Evolutionary conservation across 768 basidiomycete species (phyloP).

Genomic region (Dendrothele bispora): DNA sequence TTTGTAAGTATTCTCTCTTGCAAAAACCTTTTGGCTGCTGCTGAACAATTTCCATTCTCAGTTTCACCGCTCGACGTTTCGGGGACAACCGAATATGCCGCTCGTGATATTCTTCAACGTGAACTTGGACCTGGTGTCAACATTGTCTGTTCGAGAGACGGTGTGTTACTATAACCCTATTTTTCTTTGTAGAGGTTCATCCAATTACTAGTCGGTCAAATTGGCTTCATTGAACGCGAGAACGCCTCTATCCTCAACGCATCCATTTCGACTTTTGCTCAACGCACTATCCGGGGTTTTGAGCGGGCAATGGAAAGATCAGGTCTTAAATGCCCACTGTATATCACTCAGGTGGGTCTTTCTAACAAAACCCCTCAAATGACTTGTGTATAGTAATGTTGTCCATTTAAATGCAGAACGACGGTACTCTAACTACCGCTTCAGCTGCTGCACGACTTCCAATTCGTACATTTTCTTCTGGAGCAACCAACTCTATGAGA

Average conservation of each 20-base stretch:
- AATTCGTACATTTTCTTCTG: constrained; percentile 61
- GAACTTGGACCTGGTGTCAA: constrained; percentile 40
- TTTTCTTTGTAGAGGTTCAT: background rate
- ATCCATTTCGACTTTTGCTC: constrained; percentile 59
- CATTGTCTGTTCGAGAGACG: constrained; percentile 54
- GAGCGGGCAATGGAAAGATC: constrained; percentile 48
- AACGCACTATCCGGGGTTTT: constrained; percentile 54
- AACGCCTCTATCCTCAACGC: constrained; percentile 71
- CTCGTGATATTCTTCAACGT: constrained; percentile 25
- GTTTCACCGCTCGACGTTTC: constrained; percentile 33
- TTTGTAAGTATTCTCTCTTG: constrained; percentile 27
- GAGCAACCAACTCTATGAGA: constrained; percentile 71
- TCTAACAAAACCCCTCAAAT: background rate
- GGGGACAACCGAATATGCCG: constrained; percentile 31
- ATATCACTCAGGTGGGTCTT: constrained; percentile 42
- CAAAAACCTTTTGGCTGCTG: background rate
- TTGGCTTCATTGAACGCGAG: constrained; percentile 63
- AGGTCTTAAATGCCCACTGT: constrained; percentile 47
- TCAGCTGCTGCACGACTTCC: constrained; percentile 53
- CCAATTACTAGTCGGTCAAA: constrained; percentile 43
- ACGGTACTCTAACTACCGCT: constrained; percentile 53
- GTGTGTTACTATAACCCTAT: constrained; percentile 16
- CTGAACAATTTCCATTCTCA: background rate
- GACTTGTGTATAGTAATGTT: background rate
- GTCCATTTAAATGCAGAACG: constrained; percentile 40